phyloP scores from a whole-genome alignment of 2,329 filamentous ascomycete genomes.

The Epichloe elymi region DNA sequence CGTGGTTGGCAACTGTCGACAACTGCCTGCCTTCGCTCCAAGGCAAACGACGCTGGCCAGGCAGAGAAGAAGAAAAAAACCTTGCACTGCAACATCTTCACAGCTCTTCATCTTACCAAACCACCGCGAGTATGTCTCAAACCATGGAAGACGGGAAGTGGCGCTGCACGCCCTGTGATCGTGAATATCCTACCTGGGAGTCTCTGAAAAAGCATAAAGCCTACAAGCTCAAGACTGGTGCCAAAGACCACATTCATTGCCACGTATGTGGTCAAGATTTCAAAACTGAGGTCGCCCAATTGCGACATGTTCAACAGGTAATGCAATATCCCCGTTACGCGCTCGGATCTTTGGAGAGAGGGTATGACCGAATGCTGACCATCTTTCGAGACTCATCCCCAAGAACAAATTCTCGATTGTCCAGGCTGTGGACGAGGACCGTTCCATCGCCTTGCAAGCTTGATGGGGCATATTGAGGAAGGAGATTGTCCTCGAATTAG shows the following conservation, averaged over 20 bases:
- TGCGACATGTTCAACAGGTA: slow-evolving; percentile 24
- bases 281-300: slow-evolving; percentile 17
- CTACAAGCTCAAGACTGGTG: slow-evolving; percentile 12
- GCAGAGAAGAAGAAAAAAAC: background rate
- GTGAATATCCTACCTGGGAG: slow-evolving; percentile 14
- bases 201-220: slow-evolving; percentile 18
- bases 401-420: slow-evolving; percentile 29
- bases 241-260: slow-evolving; percentile 22
- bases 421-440: slow-evolving; percentile 28
- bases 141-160: slow-evolving; percentile 6
- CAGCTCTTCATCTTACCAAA: background rate
- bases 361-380: background rate
- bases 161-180: slow-evolving; percentile 18
- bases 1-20: background rate
- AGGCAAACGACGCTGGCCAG: background rate
- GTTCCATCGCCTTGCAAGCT: slow-evolving; percentile 23
- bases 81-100: background rate
- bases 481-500: slow-evolving; percentile 25
- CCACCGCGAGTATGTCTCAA: background rate
- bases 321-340: background rate
- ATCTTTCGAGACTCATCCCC: slow-evolving; percentile 8
- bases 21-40: background rate
- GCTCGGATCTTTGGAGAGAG: background rate
- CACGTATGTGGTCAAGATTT: slow-evolving; percentile 25
- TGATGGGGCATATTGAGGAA: slow-evolving; percentile 34